These are phyloP conservation scores for Backusella circina DNA, from an alignment of 192 early-diverging fungal species.

Conservation along the genomic window DNA sequence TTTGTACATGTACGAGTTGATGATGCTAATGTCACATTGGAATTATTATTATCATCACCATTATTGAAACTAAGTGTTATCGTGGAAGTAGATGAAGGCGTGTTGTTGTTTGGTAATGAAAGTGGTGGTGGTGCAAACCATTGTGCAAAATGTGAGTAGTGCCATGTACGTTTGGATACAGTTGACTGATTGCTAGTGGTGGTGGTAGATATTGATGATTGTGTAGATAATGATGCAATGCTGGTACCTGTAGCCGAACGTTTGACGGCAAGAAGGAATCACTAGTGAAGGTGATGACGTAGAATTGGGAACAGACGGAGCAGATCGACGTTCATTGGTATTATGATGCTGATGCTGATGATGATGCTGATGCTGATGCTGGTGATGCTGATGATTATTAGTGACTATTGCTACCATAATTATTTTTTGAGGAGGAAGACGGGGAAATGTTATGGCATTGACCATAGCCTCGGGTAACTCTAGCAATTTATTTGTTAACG, in stretches of 20 bases:
- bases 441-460: slow-evolving; percentile 4
- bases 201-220: background rate
- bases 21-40: background rate
- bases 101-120: background rate
- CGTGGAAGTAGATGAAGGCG: background rate
- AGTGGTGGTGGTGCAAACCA: background rate
- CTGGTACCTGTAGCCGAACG: slow-evolving; percentile 8
- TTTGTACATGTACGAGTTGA: background rate
- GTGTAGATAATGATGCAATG: background rate
- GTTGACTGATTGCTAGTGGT: background rate
- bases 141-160: background rate
- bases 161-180: background rate
- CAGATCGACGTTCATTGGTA: background rate
- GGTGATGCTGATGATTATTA: background rate
- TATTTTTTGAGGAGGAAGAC: background rate
- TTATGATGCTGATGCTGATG: background rate
- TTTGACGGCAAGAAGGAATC: background rate
- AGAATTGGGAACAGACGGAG: slow-evolving; percentile 5
- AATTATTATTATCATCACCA: background rate
- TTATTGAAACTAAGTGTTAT: background rate
- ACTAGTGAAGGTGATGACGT: background rate
- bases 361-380: background rate
- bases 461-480: slow-evolving; percentile 5
- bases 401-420: background rate
- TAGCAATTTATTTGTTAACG: background rate